Evolutionary conservation across 2,329 filamentous ascomycete species (phyloP), one percentile per base, ranked within the genome.

Genomic region (Intubia oerlemansii): DNA sequence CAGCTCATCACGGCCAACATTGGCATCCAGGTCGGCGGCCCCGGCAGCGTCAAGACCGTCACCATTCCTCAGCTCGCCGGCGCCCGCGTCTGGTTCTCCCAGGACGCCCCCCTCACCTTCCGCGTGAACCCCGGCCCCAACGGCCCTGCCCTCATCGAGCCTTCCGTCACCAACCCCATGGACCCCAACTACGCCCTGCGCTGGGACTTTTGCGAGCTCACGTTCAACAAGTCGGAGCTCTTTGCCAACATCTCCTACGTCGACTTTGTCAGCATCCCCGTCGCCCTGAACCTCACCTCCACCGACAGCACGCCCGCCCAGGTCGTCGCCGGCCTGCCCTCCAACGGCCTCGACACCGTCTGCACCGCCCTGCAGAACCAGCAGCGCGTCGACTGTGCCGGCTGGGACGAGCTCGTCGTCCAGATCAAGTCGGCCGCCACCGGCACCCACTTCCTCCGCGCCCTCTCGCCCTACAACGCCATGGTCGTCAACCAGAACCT

Each of bases 181-280:
- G 73, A 79, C 41, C 48, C 57, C 3, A 78, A 76, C 44, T 67
- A 68, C 42, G 51, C 60, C 20, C 49, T 62, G 25, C 49, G 56
- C 33, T 79, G 72, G 72, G 62, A 58, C 17, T 79, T 78, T 43
- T 67, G 60, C 50, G 73, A 79, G 47, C 70, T 76, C 40, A 74
- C 70, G 11, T 74, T 62, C 48, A 75, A 75, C 46, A 40, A 48
- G 20, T 41, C 45, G 18, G 57, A 75, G 45, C 49, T 77, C 5
- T 78, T 66, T 42, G 67, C 64, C 39, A 77, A 77, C 39, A 70
- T 84, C 40, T 67, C 59, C 36, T 73, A 75, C 44, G 78, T 84
- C 30, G 77, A 84, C 52, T 84, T 84, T 48, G 62, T 81, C 35
- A 54, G 54, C 39, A 44, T 74, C 38, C 70, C 73, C n/a, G 59